Conservation (phyloP, 345 rosid genomes). For the Salix brachista region DNA sequence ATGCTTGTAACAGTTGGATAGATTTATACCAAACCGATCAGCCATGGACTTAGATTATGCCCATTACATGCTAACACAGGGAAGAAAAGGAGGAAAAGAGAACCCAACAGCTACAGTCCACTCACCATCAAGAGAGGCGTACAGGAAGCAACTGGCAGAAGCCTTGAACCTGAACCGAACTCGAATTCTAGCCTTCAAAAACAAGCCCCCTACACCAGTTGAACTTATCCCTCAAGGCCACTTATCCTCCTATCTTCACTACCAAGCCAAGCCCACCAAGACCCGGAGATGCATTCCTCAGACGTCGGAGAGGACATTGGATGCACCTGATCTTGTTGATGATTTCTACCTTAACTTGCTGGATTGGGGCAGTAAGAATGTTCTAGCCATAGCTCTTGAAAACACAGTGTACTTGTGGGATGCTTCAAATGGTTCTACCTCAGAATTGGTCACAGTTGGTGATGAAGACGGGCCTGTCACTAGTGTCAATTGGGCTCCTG, state of each 20-base stretch:
- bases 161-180: slow-evolving; percentile 54
- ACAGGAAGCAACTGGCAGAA: slow-evolving; percentile 61
- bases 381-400: slow-evolving; percentile 19
- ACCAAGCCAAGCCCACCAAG: background rate
- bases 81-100: slow-evolving; percentile 47
- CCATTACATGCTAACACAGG: slow-evolving; percentile 23
- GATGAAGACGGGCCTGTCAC: slow-evolving; percentile 40
- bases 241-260: background rate
- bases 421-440: slow-evolving; percentile 17
- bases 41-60: slow-evolving; percentile 21
- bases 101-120: slow-evolving; percentile 11
- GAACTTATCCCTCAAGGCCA: slow-evolving; percentile 16
- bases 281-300: slow-evolving; percentile 10
- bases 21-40: slow-evolving; percentile 18
- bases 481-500: slow-evolving; percentile 51
- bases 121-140: slow-evolving; percentile 62
- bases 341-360: slow-evolving; percentile 13
- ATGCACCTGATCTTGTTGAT: slow-evolving; percentile 11
- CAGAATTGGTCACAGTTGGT: slow-evolving; percentile 43
- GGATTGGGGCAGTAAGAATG: slow-evolving; percentile 23
- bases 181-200: slow-evolving; percentile 65
- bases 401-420: slow-evolving; percentile 17
- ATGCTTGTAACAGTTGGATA: background rate
- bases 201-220: slow-evolving; percentile 50
- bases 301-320: slow-evolving; percentile 16